Conservation (phyloP, 768 basidiomycete species). For the Kondoa malvinella region DNA sequence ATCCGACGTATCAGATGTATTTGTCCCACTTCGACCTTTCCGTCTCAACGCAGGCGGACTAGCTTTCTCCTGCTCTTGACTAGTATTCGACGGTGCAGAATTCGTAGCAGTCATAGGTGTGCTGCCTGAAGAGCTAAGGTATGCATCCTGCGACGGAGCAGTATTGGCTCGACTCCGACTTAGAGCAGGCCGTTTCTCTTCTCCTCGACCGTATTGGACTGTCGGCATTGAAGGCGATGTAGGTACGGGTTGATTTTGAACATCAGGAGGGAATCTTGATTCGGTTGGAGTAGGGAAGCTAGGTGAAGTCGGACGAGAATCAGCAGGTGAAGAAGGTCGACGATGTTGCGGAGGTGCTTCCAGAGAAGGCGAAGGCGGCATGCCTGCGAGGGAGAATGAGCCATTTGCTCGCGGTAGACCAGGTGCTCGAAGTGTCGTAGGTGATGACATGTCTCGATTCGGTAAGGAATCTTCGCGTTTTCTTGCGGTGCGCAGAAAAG, state of each 20-base stretch:
- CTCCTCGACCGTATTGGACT: neutral
- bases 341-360: neutral
- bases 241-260: slow-evolving; percentile 1
- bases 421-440: slow-evolving; percentile 1
- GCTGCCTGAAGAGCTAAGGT: neutral
- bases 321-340: slow-evolving; percentile 5
- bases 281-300: slow-evolving; percentile 6
- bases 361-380: neutral
- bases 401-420: neutral
- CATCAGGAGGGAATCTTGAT: neutral
- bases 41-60: neutral
- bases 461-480: neutral
- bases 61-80: neutral
- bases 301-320: neutral
- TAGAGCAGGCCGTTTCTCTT: neutral
- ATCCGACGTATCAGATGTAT: neutral
- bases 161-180: slow-evolving; percentile 1
- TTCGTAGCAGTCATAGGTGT: neutral
- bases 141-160: neutral
- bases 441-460: neutral
- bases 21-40: neutral
- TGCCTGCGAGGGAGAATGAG: neutral
- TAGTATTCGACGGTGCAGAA: neutral
- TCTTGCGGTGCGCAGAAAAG: slow-evolving; percentile 4
- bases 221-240: slow-evolving; percentile 1